Percentiles rank a stretch among this genome's conserved stretches.
Evolutionary conservation across 1,139 yeast species (phyloP).

Genomic region (Kodamaea arcana): DNA sequence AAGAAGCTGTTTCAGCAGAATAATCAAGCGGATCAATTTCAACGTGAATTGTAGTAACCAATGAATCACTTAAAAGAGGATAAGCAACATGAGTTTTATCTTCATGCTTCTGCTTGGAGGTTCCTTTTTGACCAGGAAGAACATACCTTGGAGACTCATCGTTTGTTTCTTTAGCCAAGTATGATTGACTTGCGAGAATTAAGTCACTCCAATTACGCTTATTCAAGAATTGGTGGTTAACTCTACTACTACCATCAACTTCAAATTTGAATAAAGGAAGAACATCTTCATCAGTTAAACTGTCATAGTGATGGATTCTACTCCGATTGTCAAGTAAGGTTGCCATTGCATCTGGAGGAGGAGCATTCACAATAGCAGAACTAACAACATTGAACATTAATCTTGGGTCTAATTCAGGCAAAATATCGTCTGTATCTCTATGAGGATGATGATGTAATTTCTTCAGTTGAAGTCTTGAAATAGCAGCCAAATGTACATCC

Average conservation of each 20-base stretch:
- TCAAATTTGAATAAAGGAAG: conserved; percentile 65
- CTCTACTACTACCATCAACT: conserved; percentile 53
- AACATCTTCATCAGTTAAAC: conserved; percentile 71
- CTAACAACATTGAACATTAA: conserved; percentile 80
- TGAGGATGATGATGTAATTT: conserved; percentile 49
- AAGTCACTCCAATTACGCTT: conserved; percentile 72
- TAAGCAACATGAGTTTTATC: conserved; percentile 29
- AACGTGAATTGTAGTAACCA: conserved; percentile 68
- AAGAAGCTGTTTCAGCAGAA: conserved; percentile 56
- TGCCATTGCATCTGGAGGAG: conserved; percentile 90
- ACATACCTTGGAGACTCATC: conserved; percentile 1
- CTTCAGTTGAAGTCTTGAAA: conserved; percentile 67
- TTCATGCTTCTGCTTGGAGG: conserved; percentile 2
- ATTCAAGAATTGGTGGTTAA: conserved; percentile 62
- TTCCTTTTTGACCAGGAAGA: conserved; percentile 2
- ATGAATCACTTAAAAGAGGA: conserved; percentile 53
- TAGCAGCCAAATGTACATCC: conserved; percentile 85
- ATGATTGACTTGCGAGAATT: conserved; percentile 34
- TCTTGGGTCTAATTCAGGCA: conserved; percentile 69
- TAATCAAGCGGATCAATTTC: conserved; percentile 56
- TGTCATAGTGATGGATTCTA: conserved; percentile 61
- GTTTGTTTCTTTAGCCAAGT: conserved; percentile 4
- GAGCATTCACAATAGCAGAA: conserved; percentile 86
- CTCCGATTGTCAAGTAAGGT: conserved; percentile 60
- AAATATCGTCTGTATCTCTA: conserved; percentile 31